Evolutionary conservation across 495 filamentous ascomycete genomes (phyloP).

Genomic region (Trichoderma asperelloides): DNA sequence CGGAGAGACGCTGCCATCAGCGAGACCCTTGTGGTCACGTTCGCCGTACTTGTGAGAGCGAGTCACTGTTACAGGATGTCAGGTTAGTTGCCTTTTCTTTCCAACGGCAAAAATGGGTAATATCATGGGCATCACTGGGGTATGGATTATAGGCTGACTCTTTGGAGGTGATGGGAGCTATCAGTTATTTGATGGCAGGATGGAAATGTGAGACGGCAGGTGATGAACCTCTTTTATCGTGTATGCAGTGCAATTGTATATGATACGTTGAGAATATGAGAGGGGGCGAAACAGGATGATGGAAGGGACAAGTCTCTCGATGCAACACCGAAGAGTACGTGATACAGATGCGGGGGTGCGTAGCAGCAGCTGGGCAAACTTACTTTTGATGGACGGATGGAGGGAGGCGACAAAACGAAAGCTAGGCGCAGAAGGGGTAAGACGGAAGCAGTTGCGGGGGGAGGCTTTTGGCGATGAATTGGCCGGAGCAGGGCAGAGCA

Average conservation of each 20-base stretch:
- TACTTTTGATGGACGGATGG: constrained; percentile 7
- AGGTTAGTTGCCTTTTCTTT: constrained; percentile 11
- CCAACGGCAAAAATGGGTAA: not conserved
- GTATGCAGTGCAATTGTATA: not conserved
- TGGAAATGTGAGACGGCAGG: not conserved
- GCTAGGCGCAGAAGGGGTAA: not conserved
- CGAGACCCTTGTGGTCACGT: constrained; percentile 67
- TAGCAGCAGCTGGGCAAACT: constrained; percentile 3
- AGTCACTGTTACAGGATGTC: constrained; percentile 59
- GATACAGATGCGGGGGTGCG: constrained; percentile 7
- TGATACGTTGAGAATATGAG: not conserved
- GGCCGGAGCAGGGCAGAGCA: not conserved
- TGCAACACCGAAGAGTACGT: not conserved
- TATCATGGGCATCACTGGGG: not conserved
- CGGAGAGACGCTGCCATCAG: constrained; percentile 50
- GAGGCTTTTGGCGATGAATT: not conserved
- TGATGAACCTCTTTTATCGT: not conserved
- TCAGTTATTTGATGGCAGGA: not conserved
- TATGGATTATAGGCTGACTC: not conserved
- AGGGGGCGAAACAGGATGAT: constrained; percentile 1
- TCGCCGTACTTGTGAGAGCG: constrained; percentile 89
- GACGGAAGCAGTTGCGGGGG: constrained; percentile 5
- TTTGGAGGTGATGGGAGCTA: not conserved
- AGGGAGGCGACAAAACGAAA: not conserved
- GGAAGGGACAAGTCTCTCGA: not conserved